These are phyloP conservation scores for Psilocybe azurescens DNA, from an alignment of 768 basidiomycete genomes.

Conservation along the genomic window DNA sequence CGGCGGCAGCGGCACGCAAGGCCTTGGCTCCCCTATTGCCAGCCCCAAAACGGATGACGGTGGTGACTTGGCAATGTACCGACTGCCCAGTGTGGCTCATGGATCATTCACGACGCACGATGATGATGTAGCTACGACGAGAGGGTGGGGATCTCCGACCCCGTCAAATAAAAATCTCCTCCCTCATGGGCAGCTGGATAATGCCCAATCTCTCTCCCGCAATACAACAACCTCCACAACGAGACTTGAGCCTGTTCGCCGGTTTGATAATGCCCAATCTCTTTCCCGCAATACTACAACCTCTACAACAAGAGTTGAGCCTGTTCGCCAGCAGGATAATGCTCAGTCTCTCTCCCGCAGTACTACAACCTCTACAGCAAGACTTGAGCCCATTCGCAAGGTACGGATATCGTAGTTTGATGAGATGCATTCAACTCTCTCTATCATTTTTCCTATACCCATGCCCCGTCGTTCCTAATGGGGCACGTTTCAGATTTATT, in stretches of 20 bases:
- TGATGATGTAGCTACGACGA: conserved; percentile 4
- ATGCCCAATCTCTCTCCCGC: neutral
- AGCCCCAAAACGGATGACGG: conserved; percentile 4
- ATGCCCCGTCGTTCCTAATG: too few relatives aligned
- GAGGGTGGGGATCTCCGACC: conserved; percentile 12
- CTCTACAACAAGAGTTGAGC: conserved; percentile 13
- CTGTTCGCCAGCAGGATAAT: conserved; percentile 2
- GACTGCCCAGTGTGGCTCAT: conserved; percentile 10
- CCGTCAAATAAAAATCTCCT: conserved; percentile 10
- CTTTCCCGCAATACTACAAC: conserved; percentile 6
- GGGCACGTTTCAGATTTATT: too few relatives aligned
- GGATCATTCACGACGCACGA: conserved; percentile 14
- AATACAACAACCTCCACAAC: conserved; percentile 7
- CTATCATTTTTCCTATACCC: neutral
- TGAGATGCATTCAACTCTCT: neutral
- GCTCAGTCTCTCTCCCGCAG: conserved; percentile 3
- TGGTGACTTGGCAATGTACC: conserved; percentile 12
- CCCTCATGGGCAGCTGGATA: conserved; percentile 3
- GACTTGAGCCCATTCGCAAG: conserved; percentile 14
- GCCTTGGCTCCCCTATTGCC: neutral
- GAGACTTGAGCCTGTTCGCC: conserved; percentile 15
- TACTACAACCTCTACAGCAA: conserved; percentile 8
- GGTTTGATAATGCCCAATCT: neutral
- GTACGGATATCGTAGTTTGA: neutral
- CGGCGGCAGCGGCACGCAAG: neutral